Percentiles rank a stretch among this genome's conserved stretches.
phyloP scores from a whole-genome alignment of 140 eudicot genomes.

The Ambrosia hybrid region DNA sequence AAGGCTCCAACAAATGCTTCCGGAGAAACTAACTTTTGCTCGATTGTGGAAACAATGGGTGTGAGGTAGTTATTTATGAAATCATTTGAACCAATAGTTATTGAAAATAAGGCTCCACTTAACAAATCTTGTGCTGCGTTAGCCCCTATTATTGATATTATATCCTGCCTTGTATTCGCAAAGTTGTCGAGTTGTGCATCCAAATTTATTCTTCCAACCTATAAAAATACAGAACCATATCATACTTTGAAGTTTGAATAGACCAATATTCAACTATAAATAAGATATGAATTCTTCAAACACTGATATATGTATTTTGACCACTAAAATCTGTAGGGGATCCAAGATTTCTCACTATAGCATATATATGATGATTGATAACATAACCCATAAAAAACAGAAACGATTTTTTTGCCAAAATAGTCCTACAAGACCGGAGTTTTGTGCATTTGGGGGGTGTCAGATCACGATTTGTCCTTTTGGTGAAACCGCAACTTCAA shows the following conservation, averaged over 20 bases:
- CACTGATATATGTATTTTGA: background rate
- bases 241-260: no score
- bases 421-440: no score
- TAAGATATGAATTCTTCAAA: background rate
- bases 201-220: conserved; percentile 85
- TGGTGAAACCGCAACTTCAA: no score
- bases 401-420: no score
- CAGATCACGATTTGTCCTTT: no score
- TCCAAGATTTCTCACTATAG: no score
- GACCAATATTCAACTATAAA: no score
- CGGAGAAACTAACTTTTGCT: conserved; percentile 53
- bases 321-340: no score
- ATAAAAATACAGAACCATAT: conserved; percentile 3
- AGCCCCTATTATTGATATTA: conserved; percentile 52
- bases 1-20: conserved; percentile 54
- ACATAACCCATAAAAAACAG: no score
- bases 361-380: no score
- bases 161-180: conserved; percentile 72
- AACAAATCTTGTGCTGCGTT: conserved; percentile 53
- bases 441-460: no score
- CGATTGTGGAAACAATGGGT: conserved; percentile 50
- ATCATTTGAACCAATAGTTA: conserved; percentile 89
- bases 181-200: conserved; percentile 89
- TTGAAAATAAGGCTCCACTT: conserved; percentile 55
- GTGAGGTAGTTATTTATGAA: conserved; percentile 79